phyloP scores from a whole-genome alignment of 140 eudicot genomes.

The Ambrosia hybrid region DNA sequence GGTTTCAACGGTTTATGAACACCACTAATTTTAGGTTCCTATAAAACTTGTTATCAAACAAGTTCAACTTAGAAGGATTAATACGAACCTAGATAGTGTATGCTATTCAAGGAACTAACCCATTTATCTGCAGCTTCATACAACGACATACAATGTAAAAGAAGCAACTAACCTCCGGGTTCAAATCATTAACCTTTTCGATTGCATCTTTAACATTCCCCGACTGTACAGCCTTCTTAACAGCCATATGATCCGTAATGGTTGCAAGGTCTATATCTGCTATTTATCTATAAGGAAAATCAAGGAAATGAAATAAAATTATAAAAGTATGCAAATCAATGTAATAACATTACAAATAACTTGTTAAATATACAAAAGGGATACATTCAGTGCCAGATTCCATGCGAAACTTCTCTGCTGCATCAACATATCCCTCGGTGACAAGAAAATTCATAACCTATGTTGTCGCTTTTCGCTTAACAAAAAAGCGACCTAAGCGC shows the following conservation, averaged over 20 bases:
- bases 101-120: conserved; percentile 79
- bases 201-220: conserved; percentile 98
- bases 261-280: conserved; percentile 96
- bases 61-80: not conserved
- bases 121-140: conserved; percentile 93
- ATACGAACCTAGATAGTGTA: conserved; percentile 76
- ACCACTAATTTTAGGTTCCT: not conserved
- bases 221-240: conserved; percentile 87
- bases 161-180: conserved; percentile 76
- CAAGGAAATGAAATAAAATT: conserved; percentile 9
- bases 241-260: conserved; percentile 95
- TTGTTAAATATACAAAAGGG: conserved; percentile 31
- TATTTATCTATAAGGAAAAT: conserved; percentile 54
- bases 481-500: conserved; percentile 10
- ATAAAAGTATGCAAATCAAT: not conserved
- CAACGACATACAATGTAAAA: conserved; percentile 55
- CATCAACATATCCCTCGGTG: conserved; percentile 96
- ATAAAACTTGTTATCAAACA: not conserved
- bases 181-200: conserved; percentile 92
- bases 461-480: too few relatives aligned
- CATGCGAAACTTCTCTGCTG: conserved; percentile 79
- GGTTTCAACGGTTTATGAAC: not conserved
- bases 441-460: conserved; percentile 82
- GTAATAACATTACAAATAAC: conserved; percentile 1
- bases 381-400: conserved; percentile 98